These are phyloP conservation scores for Heritiera fomes DNA, from an alignment of 345 rosid species.

Conservation along the genomic window DNA sequence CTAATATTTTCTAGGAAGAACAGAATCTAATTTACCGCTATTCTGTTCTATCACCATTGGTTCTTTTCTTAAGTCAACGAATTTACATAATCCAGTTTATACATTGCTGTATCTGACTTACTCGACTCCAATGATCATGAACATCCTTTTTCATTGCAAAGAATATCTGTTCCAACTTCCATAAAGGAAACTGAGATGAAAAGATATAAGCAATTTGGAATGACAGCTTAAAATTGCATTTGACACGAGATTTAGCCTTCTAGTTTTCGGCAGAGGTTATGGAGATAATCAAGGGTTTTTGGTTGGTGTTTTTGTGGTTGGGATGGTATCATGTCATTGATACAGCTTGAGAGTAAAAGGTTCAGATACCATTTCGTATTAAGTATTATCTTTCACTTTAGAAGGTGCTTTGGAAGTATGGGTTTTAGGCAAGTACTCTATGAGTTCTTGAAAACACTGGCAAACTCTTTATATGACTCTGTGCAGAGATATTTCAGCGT, in stretches of 20 bases:
- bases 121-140: not conserved
- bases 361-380: not conserved
- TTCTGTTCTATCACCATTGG: not conserved
- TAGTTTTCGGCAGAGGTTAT: not conserved
- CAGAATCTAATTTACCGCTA: not conserved
- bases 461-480: not conserved
- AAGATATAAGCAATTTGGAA: not conserved
- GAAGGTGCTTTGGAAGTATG: not conserved
- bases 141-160: not conserved
- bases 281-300: not conserved
- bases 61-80: not conserved
- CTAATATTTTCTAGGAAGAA: not conserved
- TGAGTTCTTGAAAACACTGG: not conserved
- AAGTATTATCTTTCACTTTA: not conserved
- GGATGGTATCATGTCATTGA: not conserved
- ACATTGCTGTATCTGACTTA: not conserved
- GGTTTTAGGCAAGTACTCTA: not conserved
- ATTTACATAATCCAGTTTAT: not conserved
- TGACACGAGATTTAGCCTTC: not conserved
- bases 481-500: not conserved
- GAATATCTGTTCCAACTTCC: not conserved
- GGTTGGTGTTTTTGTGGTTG: not conserved
- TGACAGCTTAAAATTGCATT: not conserved
- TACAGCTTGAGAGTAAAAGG: not conserved
- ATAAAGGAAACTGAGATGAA: not conserved